These are phyloP conservation scores for Apocynum venetum DNA, from an alignment of 257 asterid species.

Conservation along the genomic window DNA sequence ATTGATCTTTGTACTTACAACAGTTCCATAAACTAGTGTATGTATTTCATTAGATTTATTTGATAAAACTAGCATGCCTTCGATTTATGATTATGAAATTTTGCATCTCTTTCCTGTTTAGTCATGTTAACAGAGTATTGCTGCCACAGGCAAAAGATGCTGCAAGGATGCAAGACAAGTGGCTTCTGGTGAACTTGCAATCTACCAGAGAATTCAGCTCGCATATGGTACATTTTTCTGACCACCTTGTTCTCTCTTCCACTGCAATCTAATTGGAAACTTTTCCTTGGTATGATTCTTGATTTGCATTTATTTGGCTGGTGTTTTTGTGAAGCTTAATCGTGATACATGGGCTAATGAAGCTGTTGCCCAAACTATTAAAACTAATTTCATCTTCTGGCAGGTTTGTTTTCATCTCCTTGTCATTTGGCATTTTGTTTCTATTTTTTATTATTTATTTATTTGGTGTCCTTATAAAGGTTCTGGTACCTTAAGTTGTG, in stretches of 20 bases:
- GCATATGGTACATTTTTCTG: constrained; percentile 66
- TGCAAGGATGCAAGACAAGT: constrained; percentile 66
- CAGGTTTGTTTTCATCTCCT: constrained; percentile 53
- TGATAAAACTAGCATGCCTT: background rate
- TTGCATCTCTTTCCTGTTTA: background rate
- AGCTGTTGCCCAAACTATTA: constrained; percentile 95
- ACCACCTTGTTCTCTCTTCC: constrained; percentile 8
- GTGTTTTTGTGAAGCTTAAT: constrained; percentile 63
- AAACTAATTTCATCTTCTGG: constrained; percentile 90
- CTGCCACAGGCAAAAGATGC: constrained; percentile 80
- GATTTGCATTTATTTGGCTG: constrained; percentile 16
- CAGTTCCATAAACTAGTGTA: background rate
- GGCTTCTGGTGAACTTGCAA: constrained; percentile 95
- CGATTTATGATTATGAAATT: background rate
- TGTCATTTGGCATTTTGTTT: background rate
- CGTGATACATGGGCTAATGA: constrained; percentile 99
- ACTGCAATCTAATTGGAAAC: background rate
- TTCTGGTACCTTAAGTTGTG: background rate
- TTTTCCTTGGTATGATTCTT: constrained; percentile 9
- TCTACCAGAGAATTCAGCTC: constrained; percentile 91
- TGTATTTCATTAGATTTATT: background rate
- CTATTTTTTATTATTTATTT: too few species aligned
- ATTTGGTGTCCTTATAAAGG: background rate
- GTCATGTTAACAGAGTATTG: background rate
- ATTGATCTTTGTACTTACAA: background rate